Conservation (phyloP, 169 alveolate species). For the Cryptosporidium bovis region DNA sequence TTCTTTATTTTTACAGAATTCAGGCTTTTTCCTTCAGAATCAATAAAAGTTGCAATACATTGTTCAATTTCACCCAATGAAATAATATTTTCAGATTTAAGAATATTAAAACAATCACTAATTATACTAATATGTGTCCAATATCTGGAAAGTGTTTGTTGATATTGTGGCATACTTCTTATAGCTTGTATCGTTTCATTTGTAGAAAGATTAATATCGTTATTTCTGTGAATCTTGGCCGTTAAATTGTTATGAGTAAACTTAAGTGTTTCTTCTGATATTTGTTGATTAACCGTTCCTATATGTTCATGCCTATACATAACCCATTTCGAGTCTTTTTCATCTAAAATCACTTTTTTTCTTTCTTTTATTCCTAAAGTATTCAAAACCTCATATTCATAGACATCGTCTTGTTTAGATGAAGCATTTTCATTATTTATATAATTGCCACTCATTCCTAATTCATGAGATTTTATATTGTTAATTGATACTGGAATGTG, state of each 20-base stretch:
- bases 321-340: slow-evolving; percentile 82
- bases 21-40: slow-evolving; percentile 79
- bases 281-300: slow-evolving; percentile 82
- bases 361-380: slow-evolving; percentile 78
- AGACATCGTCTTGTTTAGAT: slow-evolving; percentile 42
- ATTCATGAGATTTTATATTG: background rate
- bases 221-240: slow-evolving; percentile 75
- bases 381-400: slow-evolving; percentile 76
- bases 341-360: slow-evolving; percentile 77
- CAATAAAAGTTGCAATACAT: slow-evolving; percentile 82
- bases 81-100: slow-evolving; percentile 77
- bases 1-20: slow-evolving; percentile 72
- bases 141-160: slow-evolving; percentile 82
- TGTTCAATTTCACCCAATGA: slow-evolving; percentile 82
- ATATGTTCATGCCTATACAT: slow-evolving; percentile 84
- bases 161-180: slow-evolving; percentile 82
- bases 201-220: slow-evolving; percentile 28
- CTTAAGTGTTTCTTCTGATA: slow-evolving; percentile 81
- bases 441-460: background rate
- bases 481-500: slow-evolving; percentile 69
- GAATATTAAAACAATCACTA: slow-evolving; percentile 79
- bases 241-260: slow-evolving; percentile 78
- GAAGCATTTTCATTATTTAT: background rate
- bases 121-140: slow-evolving; percentile 84
- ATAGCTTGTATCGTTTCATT: slow-evolving; percentile 80